Conservation (phyloP, 768 basidiomycete genomes). For the Pleurotus sapidus region DNA sequence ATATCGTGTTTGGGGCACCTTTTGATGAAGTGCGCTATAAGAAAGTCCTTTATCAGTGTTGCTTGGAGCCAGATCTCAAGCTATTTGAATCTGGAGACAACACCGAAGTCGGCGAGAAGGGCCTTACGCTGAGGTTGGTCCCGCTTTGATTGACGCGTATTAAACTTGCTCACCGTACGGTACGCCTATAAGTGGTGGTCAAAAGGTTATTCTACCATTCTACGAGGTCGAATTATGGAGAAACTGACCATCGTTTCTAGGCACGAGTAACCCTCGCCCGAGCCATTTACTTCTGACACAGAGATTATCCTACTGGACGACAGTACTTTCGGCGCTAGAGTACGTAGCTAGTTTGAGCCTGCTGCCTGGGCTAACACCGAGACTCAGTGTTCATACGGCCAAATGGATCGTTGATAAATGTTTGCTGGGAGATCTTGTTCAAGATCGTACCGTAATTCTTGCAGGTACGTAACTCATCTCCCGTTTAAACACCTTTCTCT, state of each 20-base stretch:
- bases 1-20: slow-evolving; percentile 77
- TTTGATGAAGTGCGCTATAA: slow-evolving; percentile 79
- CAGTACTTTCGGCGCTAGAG: slow-evolving; percentile 50
- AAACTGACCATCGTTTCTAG: slow-evolving; percentile 23
- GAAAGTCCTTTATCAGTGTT: slow-evolving; percentile 72
- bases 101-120: slow-evolving; percentile 74
- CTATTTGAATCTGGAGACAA: slow-evolving; percentile 65
- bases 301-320: slow-evolving; percentile 71
- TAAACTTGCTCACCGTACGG: not conserved
- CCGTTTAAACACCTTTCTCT: too few relatives aligned
- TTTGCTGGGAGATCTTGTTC: slow-evolving; percentile 73
- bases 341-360: slow-evolving; percentile 4
- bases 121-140: slow-evolving; percentile 44
- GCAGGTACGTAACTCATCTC: slow-evolving; percentile 46
- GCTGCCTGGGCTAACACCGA: slow-evolving; percentile 3
- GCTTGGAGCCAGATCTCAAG: slow-evolving; percentile 68
- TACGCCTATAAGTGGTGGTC: slow-evolving; percentile 34
- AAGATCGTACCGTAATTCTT: slow-evolving; percentile 79
- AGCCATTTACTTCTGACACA: slow-evolving; percentile 49
- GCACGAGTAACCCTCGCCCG: slow-evolving; percentile 46
- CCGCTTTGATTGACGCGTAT: not conserved
- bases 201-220: slow-evolving; percentile 25
- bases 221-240: too few relatives aligned
- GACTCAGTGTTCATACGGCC: slow-evolving; percentile 61
- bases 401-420: slow-evolving; percentile 80